phyloP scores from a whole-genome alignment of 1,284 basidiomycete genomes.

The Sphagnurus paluster region DNA sequence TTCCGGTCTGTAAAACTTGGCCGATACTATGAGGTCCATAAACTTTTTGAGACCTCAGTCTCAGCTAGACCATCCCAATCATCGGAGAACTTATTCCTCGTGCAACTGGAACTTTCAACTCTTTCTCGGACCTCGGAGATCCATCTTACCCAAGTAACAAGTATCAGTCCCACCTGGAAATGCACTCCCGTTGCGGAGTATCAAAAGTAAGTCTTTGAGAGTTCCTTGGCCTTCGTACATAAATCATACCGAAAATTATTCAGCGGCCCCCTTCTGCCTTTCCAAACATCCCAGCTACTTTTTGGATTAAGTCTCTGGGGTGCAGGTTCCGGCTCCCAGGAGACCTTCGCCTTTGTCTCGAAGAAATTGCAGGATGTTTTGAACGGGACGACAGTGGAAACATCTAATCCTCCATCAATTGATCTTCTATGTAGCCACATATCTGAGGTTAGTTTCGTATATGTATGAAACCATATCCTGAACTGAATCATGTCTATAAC shows the following conservation, averaged over 20 bases:
- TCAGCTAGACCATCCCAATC: constrained; percentile 49
- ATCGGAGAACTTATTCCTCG: constrained; percentile 47
- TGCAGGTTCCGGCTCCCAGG: constrained; percentile 36
- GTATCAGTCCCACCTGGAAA: constrained; percentile 66
- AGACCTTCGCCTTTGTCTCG: constrained; percentile 51
- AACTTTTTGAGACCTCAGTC: constrained; percentile 52
- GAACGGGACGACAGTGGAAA: constrained; percentile 44
- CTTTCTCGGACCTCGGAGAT: constrained; percentile 40
- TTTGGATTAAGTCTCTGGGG: constrained; percentile 44
- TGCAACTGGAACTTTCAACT: constrained; percentile 64
- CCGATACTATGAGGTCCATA: constrained; percentile 58
- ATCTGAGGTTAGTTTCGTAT: constrained; percentile 40
- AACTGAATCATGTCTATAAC: neutral
- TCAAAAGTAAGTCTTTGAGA: constrained; percentile 40
- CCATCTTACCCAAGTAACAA: constrained; percentile 55
- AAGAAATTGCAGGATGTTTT: constrained; percentile 54
- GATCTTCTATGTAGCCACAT: constrained; percentile 53
- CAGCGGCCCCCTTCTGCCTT: constrained; percentile 47
- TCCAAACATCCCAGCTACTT: constrained; percentile 49
- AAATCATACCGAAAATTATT: constrained; percentile 4
- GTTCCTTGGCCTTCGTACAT: constrained; percentile 6
- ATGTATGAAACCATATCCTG: constrained; percentile 6
- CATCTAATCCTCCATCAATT: constrained; percentile 53
- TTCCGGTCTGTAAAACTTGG: constrained; percentile 60
- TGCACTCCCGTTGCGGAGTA: constrained; percentile 39